These are phyloP conservation scores for Debaryomycetaceae sp. DNA, from an alignment of 1,139 yeast genomes.

Conservation along the genomic window DNA sequence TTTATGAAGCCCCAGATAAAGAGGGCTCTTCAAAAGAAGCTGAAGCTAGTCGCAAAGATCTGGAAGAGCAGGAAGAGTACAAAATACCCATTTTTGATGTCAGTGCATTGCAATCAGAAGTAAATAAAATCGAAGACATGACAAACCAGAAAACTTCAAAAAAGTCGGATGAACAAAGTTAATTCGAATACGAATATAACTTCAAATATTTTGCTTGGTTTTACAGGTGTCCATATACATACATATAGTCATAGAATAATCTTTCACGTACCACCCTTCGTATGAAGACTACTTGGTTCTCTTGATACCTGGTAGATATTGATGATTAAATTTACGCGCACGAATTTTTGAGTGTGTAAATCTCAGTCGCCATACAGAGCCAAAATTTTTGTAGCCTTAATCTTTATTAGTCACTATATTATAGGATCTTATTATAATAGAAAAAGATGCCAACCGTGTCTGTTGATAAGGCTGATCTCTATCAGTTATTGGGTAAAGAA, in stretches of 20 bases:
- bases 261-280: too few relatives aligned
- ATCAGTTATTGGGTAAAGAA: slow-evolving; percentile 70
- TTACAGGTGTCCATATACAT: too few relatives aligned
- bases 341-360: background rate
- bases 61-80: slow-evolving; percentile 7
- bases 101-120: slow-evolving; percentile 43
- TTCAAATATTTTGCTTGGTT: too few relatives aligned
- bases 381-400: slow-evolving; percentile 3
- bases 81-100: slow-evolving; percentile 40
- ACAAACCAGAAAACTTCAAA: slow-evolving; percentile 15
- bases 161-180: too few relatives aligned
- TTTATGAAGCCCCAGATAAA: slow-evolving; percentile 45
- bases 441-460: slow-evolving; percentile 87
- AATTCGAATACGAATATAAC: too few relatives aligned
- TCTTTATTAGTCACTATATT: slow-evolving; percentile 4
- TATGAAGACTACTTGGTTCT: too few relatives aligned
- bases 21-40: slow-evolving; percentile 11
- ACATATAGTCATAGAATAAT: too few relatives aligned
- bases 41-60: slow-evolving; percentile 12
- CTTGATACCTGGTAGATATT: background rate
- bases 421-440: slow-evolving; percentile 1
- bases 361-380: background rate
- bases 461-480: slow-evolving; percentile 91
- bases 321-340: background rate
- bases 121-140: slow-evolving; percentile 39